A percentile compares a stretch with the other conserved stretches of the same genome.
These are phyloP conservation scores for Cryphonectria nitschkei DNA, from an alignment of 2,329 filamentous ascomycete species.

Conservation along the genomic window DNA sequence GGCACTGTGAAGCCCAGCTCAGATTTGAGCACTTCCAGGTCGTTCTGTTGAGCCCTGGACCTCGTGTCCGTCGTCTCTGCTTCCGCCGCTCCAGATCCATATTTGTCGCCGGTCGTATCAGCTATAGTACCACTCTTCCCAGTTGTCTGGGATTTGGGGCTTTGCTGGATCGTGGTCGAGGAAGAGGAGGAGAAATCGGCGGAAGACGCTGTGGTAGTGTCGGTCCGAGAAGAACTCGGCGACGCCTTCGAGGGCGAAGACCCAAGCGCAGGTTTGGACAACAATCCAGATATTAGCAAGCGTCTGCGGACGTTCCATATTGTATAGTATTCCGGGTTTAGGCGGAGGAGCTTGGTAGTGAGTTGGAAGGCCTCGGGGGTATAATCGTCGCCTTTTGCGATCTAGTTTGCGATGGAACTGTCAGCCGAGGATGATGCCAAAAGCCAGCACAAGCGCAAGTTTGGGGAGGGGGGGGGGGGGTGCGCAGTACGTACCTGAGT, in stretches of 20 bases:
- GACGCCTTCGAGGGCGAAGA: conserved; percentile 59
- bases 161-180: conserved; percentile 55
- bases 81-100: conserved; percentile 17
- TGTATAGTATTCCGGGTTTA: conserved; percentile 89
- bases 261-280: conserved; percentile 56
- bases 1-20: conserved; percentile 85
- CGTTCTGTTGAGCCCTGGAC: conserved; percentile 32
- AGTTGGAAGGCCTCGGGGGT: conserved; percentile 64
- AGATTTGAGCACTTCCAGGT: conserved; percentile 62
- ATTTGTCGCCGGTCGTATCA: conserved; percentile 37
- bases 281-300: conserved; percentile 63
- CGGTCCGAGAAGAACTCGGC: conserved; percentile 57
- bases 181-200: conserved; percentile 60
- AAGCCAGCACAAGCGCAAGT: conserved; percentile 27
- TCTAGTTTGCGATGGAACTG: conserved; percentile 36
- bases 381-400: conserved; percentile 51
- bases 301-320: conserved; percentile 87
- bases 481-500: conserved; percentile 56
- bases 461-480: conserved; percentile 7
- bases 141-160: conserved; percentile 50
- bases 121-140: conserved; percentile 61
- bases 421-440: conserved; percentile 9
- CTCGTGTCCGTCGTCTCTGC: conserved; percentile 15
- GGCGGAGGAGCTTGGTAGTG: conserved; percentile 71
- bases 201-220: conserved; percentile 65